Base-by-base conservation (phyloP, 139 green algal species). In the Chlorella sp. region DNA sequence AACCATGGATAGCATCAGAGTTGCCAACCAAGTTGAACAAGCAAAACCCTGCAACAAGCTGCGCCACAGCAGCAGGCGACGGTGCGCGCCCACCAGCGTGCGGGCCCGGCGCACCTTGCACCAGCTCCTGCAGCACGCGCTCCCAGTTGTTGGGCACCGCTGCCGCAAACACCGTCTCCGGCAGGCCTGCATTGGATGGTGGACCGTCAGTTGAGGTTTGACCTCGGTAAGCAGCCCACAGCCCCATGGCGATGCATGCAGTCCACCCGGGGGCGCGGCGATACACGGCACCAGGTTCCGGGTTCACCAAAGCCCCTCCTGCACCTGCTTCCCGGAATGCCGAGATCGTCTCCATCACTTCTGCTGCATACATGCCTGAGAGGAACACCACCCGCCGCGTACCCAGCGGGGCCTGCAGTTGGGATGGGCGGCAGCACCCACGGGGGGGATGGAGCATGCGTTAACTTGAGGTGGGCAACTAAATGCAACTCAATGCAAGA, bases 321-420 rank as follows among this genome's bases (percentile, higher is more conserved):
- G 25, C 84, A 85, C 86, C 86, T 69, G 86, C 55, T 41, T 89
- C 81, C 20, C 71, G 63, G 55, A 82, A 89, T 4, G 81, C 81
- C 4, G 64, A 56, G 39, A 89, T 85, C 1, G 85, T 82, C 57
- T 89, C 86, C 36, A 82, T 68, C 36, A 89, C 81, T 60, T 89
- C 86, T 15, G 86, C 74, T 17, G 71, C 80, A 38, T 83, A 84
- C 86, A 89, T 89, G 44, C 86, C 86, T 30, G 74, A 85, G 55
- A 89, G 65, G 44, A 89, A 85, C 25, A 84, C 36, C 9, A 75
- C 78, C 9, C 78, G 62, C 34, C 76, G 32, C 25, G 76, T 82
- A 60, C 76, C 76, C 76, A 82, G 76, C 25, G 60, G 76, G 3
- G 75, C 75, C 75, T 81, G 56, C 30, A 36, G 21, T 7, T 11